These are phyloP conservation scores for Saccharomyces mikatae DNA, from an alignment of 805 yeast species.

Conservation along the genomic window DNA sequence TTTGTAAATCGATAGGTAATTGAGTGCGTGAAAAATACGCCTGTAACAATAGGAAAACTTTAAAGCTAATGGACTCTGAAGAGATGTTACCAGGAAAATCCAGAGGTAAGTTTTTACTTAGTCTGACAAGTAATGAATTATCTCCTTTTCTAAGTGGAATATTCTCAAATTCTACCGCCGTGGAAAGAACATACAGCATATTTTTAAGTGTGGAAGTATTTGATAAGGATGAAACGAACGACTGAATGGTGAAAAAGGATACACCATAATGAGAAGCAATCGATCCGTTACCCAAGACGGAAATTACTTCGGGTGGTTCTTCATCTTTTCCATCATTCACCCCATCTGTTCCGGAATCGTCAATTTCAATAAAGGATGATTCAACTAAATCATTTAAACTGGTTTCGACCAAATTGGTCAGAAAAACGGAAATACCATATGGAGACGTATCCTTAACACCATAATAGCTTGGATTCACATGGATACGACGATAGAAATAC, in stretches of 20 bases:
- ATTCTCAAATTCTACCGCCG: constrained; percentile 66
- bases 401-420: constrained; percentile 76
- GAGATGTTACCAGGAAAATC: constrained; percentile 34
- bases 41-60: constrained; percentile 69
- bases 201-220: constrained; percentile 51
- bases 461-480: constrained; percentile 79
- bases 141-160: constrained; percentile 61
- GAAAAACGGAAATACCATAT: constrained; percentile 65
- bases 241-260: constrained; percentile 58
- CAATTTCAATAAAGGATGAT: constrained; percentile 55
- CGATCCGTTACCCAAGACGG: constrained; percentile 61
- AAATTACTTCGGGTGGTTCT: constrained; percentile 35
- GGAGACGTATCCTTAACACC: constrained; percentile 61
- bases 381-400: constrained; percentile 55
- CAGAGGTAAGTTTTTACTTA: constrained; percentile 58
- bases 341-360: constrained; percentile 21
- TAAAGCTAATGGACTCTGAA: constrained; percentile 47
- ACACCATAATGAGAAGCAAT: constrained; percentile 69
- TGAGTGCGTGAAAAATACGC: constrained; percentile 66
- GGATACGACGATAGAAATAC: constrained; percentile 72
- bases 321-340: constrained; percentile 30
- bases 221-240: constrained; percentile 43
- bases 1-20: constrained; percentile 52
- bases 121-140: constrained; percentile 35
- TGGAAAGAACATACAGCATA: constrained; percentile 55